Percentiles rank a stretch among this genome's conserved stretches.
phyloP scores from a whole-genome alignment of 1,284 basidiomycete species.

The Neotropicomus parvogracilis region DNA sequence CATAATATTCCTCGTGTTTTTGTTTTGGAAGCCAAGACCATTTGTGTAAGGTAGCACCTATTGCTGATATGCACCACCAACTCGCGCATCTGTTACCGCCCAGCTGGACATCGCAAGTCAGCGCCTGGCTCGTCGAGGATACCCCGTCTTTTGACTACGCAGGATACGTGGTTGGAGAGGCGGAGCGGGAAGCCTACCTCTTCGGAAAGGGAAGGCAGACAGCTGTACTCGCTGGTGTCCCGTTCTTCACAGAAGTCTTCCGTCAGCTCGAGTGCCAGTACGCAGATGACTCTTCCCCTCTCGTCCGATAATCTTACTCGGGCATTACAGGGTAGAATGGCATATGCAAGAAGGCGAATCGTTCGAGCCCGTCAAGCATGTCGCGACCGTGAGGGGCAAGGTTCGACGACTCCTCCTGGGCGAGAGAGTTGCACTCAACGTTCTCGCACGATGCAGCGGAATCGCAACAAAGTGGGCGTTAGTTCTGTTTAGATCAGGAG shows the following conservation, averaged over 20 bases:
- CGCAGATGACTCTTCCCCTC: conserved; percentile 34
- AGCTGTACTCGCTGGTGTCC: conserved; percentile 90
- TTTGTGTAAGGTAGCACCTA: background rate
- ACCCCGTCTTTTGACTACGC: conserved; percentile 97
- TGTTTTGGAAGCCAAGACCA: conserved; percentile 3
- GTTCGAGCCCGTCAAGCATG: conserved; percentile 79
- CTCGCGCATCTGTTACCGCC: conserved; percentile 82
- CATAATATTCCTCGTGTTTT: background rate
- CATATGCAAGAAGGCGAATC: conserved; percentile 80
- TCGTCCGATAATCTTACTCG: background rate
- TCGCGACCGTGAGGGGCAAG: conserved; percentile 90
- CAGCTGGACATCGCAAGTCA: conserved; percentile 83
- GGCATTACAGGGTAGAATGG: conserved; percentile 79
- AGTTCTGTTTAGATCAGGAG: background rate
- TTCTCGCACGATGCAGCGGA: conserved; percentile 92
- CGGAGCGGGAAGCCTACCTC: conserved; percentile 80
- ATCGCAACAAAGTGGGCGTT: conserved; percentile 85
- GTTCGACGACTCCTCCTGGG: conserved; percentile 89
- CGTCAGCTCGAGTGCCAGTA: conserved; percentile 85
- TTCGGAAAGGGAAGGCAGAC: conserved; percentile 76
- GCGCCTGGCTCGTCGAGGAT: conserved; percentile 88
- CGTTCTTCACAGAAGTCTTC: conserved; percentile 96
- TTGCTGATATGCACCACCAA: conserved; percentile 27
- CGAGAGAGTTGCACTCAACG: conserved; percentile 92
- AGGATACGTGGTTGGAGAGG: conserved; percentile 95